Evolutionary conservation across 176 grass and related monocot genomes (phyloP).

Genomic region (Olyra latifolia): DNA sequence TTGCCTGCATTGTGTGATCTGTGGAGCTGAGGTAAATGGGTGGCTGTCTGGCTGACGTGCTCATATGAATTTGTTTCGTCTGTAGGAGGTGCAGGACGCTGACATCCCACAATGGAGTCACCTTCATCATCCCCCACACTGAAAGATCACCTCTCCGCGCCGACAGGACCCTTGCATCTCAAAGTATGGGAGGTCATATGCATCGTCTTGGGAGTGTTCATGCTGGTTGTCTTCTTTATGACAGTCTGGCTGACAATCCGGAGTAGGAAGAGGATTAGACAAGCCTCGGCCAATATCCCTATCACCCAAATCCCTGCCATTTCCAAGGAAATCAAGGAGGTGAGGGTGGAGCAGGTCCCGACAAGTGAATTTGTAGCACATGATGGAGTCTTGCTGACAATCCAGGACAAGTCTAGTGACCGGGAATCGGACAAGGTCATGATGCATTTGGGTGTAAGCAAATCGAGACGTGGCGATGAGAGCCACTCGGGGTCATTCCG

Average conservation of each 20-base stretch:
- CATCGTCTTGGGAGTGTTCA: constrained; percentile 71
- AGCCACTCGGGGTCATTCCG: constrained; percentile 95
- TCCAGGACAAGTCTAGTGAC: constrained; percentile 63
- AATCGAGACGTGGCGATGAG: constrained; percentile 67
- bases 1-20: constrained; percentile 27
- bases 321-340: constrained; percentile 92
- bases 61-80: constrained; percentile 34
- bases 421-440: constrained; percentile 65
- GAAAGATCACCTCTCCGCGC: constrained; percentile 71
- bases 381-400: constrained; percentile 54
- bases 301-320: constrained; percentile 72
- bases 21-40: constrained; percentile 8
- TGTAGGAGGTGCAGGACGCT: constrained; percentile 48
- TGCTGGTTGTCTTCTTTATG: constrained; percentile 65
- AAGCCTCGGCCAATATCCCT: constrained; percentile 59
- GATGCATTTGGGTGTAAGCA: constrained; percentile 65
- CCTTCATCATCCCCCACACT: constrained; percentile 55
- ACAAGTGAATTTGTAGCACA: constrained; percentile 37
- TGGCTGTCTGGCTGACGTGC: constrained; percentile 21
- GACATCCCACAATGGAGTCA: constrained; percentile 30
- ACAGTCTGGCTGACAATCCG: constrained; percentile 67
- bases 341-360: constrained; percentile 74
- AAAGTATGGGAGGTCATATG: constrained; percentile 94
- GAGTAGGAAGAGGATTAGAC: constrained; percentile 67
- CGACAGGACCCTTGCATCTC: constrained; percentile 75